phyloP scores from a whole-genome alignment of 2,329 filamentous ascomycete genomes.

The Stachybotrys echinatus region DNA sequence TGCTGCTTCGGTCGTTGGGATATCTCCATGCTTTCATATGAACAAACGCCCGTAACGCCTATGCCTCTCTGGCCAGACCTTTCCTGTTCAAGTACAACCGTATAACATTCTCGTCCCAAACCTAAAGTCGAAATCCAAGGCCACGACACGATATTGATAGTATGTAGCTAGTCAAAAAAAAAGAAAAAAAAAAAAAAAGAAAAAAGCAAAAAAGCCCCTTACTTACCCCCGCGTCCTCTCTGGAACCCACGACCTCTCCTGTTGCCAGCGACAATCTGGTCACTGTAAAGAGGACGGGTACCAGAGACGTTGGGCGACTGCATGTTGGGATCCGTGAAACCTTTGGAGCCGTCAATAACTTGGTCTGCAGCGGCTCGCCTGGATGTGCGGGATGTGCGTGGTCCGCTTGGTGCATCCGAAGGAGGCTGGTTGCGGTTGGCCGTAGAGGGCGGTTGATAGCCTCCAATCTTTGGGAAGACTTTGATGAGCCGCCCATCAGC shows the following conservation, averaged over 20 bases:
- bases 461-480: constrained; percentile 63
- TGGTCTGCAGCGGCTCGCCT: constrained; percentile 24
- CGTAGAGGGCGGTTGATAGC: constrained; percentile 22
- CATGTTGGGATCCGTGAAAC: constrained; percentile 43
- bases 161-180: neutral
- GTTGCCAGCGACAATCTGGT: constrained; percentile 31
- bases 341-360: constrained; percentile 48
- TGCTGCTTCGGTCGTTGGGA: no score
- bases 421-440: constrained; percentile 18
- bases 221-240: constrained; percentile 10
- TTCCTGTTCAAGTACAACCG: no score
- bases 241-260: constrained; percentile 20
- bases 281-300: constrained; percentile 45
- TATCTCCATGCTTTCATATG: no score
- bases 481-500: constrained; percentile 71
- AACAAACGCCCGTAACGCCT: no score
- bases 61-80: no score
- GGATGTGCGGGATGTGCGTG: constrained; percentile 18
- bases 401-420: constrained; percentile 25
- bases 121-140: no score
- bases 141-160: no score
- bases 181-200: neutral
- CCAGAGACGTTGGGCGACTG: constrained; percentile 12
- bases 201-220: no score
- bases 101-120: no score